phyloP scores from a whole-genome alignment of 75 land plant genomes.

The Cunninghamia lanceolata region DNA sequence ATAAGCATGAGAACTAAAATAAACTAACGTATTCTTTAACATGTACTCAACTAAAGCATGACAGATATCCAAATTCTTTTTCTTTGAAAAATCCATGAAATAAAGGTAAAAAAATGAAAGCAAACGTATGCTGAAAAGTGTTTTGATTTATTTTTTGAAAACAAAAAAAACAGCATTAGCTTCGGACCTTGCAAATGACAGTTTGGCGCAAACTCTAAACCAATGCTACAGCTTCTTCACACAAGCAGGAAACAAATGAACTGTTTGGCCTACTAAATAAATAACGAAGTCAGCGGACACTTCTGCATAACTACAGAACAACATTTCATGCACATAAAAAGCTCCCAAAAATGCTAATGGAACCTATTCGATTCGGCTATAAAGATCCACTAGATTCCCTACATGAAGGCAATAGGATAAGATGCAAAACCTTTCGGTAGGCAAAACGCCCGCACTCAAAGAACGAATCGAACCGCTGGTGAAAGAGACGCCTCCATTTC shows the following conservation, averaged over 20 bases:
- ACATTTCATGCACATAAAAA: not conserved
- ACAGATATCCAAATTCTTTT: not conserved
- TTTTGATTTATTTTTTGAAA: not conserved
- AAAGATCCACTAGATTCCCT: not conserved
- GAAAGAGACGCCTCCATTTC: not conserved
- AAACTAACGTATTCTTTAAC: no score
- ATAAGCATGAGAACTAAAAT: not conserved
- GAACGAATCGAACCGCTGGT: not conserved
- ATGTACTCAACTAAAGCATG: not conserved
- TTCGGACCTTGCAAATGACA: not conserved
- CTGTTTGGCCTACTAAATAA: not conserved
- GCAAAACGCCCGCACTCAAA: not conserved
- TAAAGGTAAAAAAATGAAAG: no score
- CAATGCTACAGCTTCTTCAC: not conserved
- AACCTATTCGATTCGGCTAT: not conserved
- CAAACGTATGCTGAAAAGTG: not conserved
- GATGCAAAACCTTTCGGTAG: not conserved
- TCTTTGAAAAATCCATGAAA: not conserved
- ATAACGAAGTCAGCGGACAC: not conserved
- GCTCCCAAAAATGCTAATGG: not conserved
- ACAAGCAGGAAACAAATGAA: not conserved
- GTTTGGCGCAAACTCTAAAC: not conserved
- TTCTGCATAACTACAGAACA: not conserved
- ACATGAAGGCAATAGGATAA: not conserved
- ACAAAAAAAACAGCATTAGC: not conserved